Evolutionary conservation across 2,329 filamentous ascomycete species (phyloP).

Genomic region (Diplodia intermedia): DNA sequence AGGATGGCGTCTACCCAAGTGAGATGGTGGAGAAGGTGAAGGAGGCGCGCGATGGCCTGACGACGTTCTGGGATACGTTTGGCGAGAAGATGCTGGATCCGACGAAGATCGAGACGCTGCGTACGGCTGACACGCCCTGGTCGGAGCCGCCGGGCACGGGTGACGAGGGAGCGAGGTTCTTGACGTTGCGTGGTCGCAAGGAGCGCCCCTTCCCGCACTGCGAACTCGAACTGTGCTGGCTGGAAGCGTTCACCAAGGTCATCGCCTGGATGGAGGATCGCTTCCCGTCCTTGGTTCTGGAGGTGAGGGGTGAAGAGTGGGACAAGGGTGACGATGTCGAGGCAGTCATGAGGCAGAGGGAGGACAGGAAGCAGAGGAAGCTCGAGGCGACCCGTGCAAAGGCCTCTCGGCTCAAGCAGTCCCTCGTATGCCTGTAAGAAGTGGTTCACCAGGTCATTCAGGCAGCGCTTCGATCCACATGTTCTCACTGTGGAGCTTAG

Average conservation of each 20-base stretch:
- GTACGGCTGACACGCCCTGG: background rate
- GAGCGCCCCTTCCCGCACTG: background rate
- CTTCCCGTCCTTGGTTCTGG: background rate
- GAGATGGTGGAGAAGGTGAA: background rate
- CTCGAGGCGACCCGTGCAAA: too few relatives aligned
- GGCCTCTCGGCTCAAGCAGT: too few relatives aligned
- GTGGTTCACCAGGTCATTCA: background rate
- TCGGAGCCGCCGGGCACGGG: background rate
- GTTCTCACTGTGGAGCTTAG: too few relatives aligned
- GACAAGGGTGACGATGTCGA: background rate
- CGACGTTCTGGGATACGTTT: background rate
- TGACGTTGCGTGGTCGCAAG: background rate
- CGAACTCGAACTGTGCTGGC: background rate
- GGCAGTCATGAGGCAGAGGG: background rate
- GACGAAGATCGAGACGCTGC: background rate
- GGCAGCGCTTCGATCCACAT: too few relatives aligned
- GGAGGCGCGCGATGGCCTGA: background rate
- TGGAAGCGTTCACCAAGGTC: background rate
- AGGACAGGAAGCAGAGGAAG: background rate
- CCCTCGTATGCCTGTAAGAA: too few relatives aligned
- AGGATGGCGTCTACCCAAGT: background rate
- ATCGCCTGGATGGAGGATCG: slow-evolving; percentile 5
- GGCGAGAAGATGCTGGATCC: background rate
- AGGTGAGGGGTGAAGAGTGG: slow-evolving; percentile 2
- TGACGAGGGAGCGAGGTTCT: background rate